Conservation (phyloP, 2,329 filamentous ascomycete genomes). For the Eutypella sp. region DNA sequence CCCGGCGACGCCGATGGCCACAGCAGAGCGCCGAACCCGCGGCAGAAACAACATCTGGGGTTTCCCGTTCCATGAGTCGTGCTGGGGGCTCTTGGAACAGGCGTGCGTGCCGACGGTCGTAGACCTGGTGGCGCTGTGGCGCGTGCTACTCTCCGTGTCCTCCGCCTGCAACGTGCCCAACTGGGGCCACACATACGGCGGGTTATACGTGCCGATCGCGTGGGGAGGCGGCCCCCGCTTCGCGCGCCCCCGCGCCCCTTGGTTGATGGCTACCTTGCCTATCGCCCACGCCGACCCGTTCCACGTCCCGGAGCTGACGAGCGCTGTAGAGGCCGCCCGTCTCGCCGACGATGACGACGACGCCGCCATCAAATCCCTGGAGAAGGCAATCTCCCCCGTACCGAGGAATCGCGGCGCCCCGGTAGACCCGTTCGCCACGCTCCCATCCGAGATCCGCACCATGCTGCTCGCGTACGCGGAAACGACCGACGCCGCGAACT, state of each 20-base stretch:
- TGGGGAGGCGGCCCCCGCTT: constrained; percentile 6
- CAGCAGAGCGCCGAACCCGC: constrained; percentile 4
- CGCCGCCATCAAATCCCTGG: neutral
- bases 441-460: constrained; percentile 17
- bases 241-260: constrained; percentile 8
- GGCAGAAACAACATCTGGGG: constrained; percentile 18
- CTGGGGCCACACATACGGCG: constrained; percentile 23
- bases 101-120: constrained; percentile 13
- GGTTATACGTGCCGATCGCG: constrained; percentile 12
- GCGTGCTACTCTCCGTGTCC: constrained; percentile 19
- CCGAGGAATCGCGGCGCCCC: neutral
- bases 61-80: constrained; percentile 22
- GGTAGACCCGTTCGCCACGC: constrained; percentile 13
- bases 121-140: constrained; percentile 19
- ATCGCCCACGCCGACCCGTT: constrained; percentile 18
- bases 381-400: neutral
- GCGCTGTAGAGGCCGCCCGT: constrained; percentile 6
- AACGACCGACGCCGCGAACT: constrained; percentile 9
- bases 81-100: constrained; percentile 21
- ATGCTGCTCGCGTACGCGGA: constrained; percentile 17
- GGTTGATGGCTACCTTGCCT: constrained; percentile 16
- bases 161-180: constrained; percentile 15
- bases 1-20: neutral
- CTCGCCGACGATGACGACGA: constrained; percentile 1
- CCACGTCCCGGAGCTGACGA: constrained; percentile 16